These are phyloP conservation scores for Macaranga tanarius DNA, from an alignment of 441 rosid species.

Conservation along the genomic window DNA sequence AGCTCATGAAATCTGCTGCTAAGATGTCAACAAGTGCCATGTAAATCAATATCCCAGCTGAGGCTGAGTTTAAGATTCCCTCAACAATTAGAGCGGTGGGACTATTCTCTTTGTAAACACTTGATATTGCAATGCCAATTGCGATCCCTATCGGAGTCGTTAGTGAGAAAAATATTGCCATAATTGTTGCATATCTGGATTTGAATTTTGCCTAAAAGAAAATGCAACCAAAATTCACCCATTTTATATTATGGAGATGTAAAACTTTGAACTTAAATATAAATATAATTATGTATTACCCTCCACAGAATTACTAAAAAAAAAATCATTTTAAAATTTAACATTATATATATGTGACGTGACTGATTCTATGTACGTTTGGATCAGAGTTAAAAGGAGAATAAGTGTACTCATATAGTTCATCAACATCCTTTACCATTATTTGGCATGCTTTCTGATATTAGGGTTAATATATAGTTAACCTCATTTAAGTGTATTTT, in stretches of 20 bases:
- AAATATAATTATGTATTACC: too few relatives aligned
- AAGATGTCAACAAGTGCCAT: slow-evolving; percentile 81
- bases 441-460: too few relatives aligned
- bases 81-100: slow-evolving; percentile 55
- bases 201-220: slow-evolving; percentile 53
- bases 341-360: too few relatives aligned
- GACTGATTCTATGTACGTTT: too few relatives aligned
- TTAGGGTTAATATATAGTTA: too few relatives aligned
- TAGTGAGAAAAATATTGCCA: slow-evolving; percentile 63
- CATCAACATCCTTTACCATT: too few relatives aligned
- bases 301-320: too few relatives aligned
- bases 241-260: not conserved
- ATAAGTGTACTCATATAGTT: too few relatives aligned
- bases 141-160: slow-evolving; percentile 73
- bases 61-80: slow-evolving; percentile 59
- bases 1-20: slow-evolving; percentile 66
- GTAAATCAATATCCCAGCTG: slow-evolving; percentile 76
- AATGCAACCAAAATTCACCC: not conserved
- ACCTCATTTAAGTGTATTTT: too few relatives aligned
- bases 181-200: slow-evolving; percentile 31
- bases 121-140: slow-evolving; percentile 56
- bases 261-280: too few relatives aligned
- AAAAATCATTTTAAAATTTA: too few relatives aligned
- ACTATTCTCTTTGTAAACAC: slow-evolving; percentile 45
- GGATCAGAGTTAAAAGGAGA: too few relatives aligned